Evolutionary conservation across 78 protist species (phyloP), one percentile per base, ranked within the genome.

Genomic region (Dictyostelium capitatum): DNA sequence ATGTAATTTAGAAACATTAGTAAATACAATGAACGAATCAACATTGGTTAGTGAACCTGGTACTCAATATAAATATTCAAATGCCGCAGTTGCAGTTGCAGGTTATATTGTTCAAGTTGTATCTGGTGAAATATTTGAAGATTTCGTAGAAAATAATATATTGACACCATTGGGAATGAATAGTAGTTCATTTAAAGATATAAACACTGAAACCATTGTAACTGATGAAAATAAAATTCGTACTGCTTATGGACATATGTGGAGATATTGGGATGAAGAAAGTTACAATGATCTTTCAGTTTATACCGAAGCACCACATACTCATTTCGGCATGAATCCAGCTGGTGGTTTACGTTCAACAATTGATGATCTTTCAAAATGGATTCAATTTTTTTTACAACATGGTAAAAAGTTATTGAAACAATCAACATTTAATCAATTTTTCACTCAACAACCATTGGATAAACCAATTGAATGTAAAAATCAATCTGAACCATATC

Each of bases 231-330:
- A 25, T 14, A n/a, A 70, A 15, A 1, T 87, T 17, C 15, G 70
- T n/a, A 54, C 83, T 5, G 59, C 84, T 3, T 77, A 67, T 20
- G 93, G 84, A 19, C 93, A 87, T 50, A 74, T 77, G 84, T 87
- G 93, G 93, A 56, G 83, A 41, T 87, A 77, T 30, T 87, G 93
- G 93, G 93, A 87, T 77, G 93, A 87, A 32, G 74, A 73, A 20
- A 37, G 11, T 6, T 37, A 37, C 2, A 59, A 30, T 1, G 79
- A 87, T 64, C 2, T 51, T 4, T 62, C 54, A 53, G 93, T 87
- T 20, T 87, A 75, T 50, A 48, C 25, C 20, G 93, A 87, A 48
- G 93, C 93, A 6, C 93, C 93, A 28, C 10, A 48, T 0, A 87
- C 83, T 48, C 56, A 77, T 14, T 87, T 87, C 43, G 93, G 93